These are phyloP conservation scores for Ceriops tagal DNA, from an alignment of 345 rosid species.

Conservation along the genomic window DNA sequence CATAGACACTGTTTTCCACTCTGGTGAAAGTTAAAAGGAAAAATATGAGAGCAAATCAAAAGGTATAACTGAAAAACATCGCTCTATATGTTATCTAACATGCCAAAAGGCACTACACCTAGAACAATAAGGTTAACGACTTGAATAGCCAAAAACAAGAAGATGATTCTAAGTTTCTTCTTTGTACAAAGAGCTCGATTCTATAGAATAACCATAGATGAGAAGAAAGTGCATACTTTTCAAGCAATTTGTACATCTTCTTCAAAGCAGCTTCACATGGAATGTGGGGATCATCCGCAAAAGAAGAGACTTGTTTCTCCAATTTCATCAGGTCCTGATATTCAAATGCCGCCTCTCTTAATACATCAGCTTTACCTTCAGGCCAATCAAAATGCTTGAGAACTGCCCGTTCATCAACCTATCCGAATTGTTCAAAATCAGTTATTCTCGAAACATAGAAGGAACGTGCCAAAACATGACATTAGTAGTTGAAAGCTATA, in stretches of 20 bases:
- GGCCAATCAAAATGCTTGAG: slow-evolving; percentile 99
- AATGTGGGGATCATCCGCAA: slow-evolving; percentile 75
- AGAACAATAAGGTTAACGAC: not conserved
- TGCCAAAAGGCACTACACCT: not conserved
- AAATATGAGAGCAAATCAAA: slow-evolving; percentile 6
- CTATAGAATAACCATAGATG: slow-evolving; percentile 5
- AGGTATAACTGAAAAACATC: not conserved
- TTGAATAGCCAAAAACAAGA: not conserved
- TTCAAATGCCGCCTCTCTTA: slow-evolving; percentile 95
- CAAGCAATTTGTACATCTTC: slow-evolving; percentile 94
- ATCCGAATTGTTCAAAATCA: not conserved
- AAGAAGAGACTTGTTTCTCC: slow-evolving; percentile 75
- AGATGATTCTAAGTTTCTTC: not conserved
- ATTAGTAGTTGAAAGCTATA: no score
- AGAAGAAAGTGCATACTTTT: slow-evolving; percentile 57
- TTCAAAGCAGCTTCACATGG: slow-evolving; percentile 83
- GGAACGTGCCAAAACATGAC: no score
- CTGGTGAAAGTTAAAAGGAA: slow-evolving; percentile 33
- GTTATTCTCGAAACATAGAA: no score
- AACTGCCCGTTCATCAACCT: slow-evolving; percentile 98
- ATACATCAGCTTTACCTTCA: slow-evolving; percentile 94
- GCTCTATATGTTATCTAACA: not conserved
- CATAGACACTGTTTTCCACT: slow-evolving; percentile 88
- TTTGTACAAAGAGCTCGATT: not conserved
- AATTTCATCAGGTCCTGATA: slow-evolving; percentile 90